These are phyloP conservation scores for Wakefieldia striispora DNA, from an alignment of 768 basidiomycete genomes.

Conservation along the genomic window DNA sequence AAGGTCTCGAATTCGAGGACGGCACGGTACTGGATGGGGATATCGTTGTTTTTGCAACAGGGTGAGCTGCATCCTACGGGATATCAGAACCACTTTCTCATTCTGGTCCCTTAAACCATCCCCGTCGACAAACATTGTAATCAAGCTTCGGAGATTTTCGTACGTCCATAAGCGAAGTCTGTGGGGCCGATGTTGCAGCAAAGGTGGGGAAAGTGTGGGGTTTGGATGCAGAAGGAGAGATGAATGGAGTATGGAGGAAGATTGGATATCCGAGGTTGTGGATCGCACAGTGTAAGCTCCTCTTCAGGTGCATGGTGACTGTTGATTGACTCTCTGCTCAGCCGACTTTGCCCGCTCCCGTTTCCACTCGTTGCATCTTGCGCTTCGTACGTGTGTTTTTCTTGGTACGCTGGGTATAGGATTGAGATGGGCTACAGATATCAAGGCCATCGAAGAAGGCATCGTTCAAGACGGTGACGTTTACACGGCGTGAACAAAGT, in stretches of 20 bases:
- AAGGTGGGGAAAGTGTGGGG: constrained; percentile 62
- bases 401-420: background rate
- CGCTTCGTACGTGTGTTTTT: constrained; percentile 22
- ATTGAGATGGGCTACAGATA: constrained; percentile 16
- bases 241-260: constrained; percentile 40
- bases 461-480: constrained; percentile 18
- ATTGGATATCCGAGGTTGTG: constrained; percentile 37
- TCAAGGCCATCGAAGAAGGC: constrained; percentile 30
- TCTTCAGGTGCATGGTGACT: background rate
- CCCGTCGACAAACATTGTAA: background rate
- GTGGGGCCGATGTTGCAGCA: constrained; percentile 44
- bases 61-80: constrained; percentile 17
- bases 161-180: constrained; percentile 39
- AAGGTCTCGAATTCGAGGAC: constrained; percentile 29
- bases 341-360: constrained; percentile 24
- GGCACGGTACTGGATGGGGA: constrained; percentile 28
- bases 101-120: no score
- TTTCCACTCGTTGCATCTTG: constrained; percentile 29
- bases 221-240: constrained; percentile 61
- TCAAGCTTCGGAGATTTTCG: constrained; percentile 46
- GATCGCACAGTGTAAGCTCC: constrained; percentile 23
- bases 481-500: background rate
- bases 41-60: constrained; percentile 33
- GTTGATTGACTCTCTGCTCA: constrained; percentile 1
- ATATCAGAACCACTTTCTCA: background rate